Conservation (phyloP, 768 basidiomycete species). For the Asterophora lycoperdoides region DNA sequence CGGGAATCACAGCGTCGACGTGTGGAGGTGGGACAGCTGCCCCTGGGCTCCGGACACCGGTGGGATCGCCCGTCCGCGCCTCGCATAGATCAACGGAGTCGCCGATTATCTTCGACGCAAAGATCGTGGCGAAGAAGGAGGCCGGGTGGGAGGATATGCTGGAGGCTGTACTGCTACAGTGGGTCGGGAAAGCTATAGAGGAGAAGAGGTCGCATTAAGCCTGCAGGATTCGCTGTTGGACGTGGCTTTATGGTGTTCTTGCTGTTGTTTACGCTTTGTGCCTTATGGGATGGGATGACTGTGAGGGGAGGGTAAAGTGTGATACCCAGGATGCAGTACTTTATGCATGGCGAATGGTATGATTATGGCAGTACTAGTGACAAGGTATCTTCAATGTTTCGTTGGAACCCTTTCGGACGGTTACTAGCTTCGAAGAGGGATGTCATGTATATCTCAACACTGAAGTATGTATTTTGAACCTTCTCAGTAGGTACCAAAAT, state of each 20-base stretch:
- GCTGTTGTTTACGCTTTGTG: background rate
- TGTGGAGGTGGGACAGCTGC: slow-evolving; percentile 15
- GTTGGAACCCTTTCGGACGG: too few species aligned
- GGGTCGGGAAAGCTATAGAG: slow-evolving; percentile 65
- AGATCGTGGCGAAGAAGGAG: slow-evolving; percentile 66
- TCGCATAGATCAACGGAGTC: slow-evolving; percentile 39
- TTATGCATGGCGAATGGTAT: too few species aligned
- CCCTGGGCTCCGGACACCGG: slow-evolving; percentile 20
- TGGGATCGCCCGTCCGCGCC: slow-evolving; percentile 29
- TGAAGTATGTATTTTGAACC: too few species aligned
- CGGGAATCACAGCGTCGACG: too few species aligned
- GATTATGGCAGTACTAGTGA: too few species aligned
- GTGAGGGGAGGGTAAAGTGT: too few species aligned
- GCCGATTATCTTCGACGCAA: slow-evolving; percentile 65
- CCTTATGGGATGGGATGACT: too few species aligned
- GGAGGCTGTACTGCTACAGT: slow-evolving; percentile 53
- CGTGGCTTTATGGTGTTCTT: background rate
- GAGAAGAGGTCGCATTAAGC: slow-evolving; percentile 45
- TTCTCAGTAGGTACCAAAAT: too few species aligned
- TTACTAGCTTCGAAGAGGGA: too few species aligned
- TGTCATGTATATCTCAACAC: too few species aligned
- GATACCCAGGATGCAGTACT: too few species aligned
- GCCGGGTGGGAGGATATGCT: slow-evolving; percentile 83
- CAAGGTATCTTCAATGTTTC: too few species aligned
- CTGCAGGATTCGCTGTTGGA: background rate